Base-by-base conservation (phyloP, 2,329 filamentous ascomycete genomes). In the Aureobasidium sp. region DNA sequence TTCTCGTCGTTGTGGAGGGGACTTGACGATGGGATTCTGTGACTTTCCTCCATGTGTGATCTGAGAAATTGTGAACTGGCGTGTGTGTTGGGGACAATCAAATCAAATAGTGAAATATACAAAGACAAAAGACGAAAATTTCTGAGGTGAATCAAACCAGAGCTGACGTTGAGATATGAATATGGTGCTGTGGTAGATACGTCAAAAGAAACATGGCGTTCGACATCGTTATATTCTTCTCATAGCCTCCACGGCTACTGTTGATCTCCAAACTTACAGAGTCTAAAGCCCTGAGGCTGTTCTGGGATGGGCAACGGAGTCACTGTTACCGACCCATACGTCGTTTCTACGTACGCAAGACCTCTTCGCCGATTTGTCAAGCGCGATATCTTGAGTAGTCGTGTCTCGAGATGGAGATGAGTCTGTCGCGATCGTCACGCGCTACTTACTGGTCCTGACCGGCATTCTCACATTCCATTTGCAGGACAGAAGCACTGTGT, bases 161-260 rank as follows among this genome's bases (percentile, higher is more conserved):
- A 49, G 17, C 8, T 34, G 47, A 25, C n/a, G 5, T n/a, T 25
- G 17, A 20, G 47, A 14, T 20, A 36, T 36, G 12, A 15, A 14
- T 20, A 27, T 39, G 34, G 29, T 15, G 22, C 37, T 39, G 14
- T 11, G 9, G 8, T 6, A 9, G 15, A 25, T 27, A 25, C 15
- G 22, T 27, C 27, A 49, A 34, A 49, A 34, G 36, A 27, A 41
- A n/a, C 36, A 22, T 27, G 36, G 5, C 15, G 14, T 22, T 41
- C 39, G 39, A 56, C 11, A 11, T 31, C 6, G 27, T 34, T 31
- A 12, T 56, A 14, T 39, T 31, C 37, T 42, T 11, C 27, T 44
- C 34, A 44, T 27, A 56, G 52, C 52, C 52, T 56, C 39, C 37
- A 44, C 52, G 39, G 37, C 39, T 56, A 56, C 25, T 20, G n/a